Percentiles rank a stretch among this genome's conserved stretches.
Conservation (phyloP, 345 rosid genomes). For the Ricinus communis region DNA sequence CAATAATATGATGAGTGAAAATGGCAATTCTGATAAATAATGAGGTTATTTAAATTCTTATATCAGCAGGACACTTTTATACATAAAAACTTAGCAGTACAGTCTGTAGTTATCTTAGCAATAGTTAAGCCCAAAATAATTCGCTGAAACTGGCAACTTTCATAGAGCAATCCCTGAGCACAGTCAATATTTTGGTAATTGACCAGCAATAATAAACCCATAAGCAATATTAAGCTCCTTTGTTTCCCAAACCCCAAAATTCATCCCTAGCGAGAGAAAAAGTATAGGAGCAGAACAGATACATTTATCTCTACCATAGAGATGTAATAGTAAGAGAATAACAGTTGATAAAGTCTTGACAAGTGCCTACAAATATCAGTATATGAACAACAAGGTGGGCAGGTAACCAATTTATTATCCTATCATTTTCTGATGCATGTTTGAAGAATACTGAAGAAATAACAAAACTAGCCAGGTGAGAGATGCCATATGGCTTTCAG, state of each 20-base stretch:
- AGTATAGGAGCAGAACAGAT: neutral
- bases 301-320: neutral
- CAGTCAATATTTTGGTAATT: neutral
- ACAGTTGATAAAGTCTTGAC: neutral
- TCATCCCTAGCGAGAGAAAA: too few relatives aligned
- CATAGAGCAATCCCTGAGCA: neutral
- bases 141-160: neutral
- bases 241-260: neutral
- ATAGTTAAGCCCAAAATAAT: neutral
- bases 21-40: neutral
- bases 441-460: neutral
- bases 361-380: neutral
- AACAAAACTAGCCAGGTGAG: neutral
- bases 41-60: neutral
- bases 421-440: neutral
- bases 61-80: neutral
- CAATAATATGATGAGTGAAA: neutral
- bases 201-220: neutral
- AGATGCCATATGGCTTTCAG: too few relatives aligned
- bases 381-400: neutral
- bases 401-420: neutral
- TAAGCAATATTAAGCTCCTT: neutral
- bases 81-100: neutral
- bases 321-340: neutral
- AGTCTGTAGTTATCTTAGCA: neutral